A percentile compares a stretch with the other conserved stretches of the same genome.
These are phyloP conservation scores for Salisapilia sapeloensis DNA, from an alignment of 352 stramenopile genomes.

Conservation along the genomic window DNA sequence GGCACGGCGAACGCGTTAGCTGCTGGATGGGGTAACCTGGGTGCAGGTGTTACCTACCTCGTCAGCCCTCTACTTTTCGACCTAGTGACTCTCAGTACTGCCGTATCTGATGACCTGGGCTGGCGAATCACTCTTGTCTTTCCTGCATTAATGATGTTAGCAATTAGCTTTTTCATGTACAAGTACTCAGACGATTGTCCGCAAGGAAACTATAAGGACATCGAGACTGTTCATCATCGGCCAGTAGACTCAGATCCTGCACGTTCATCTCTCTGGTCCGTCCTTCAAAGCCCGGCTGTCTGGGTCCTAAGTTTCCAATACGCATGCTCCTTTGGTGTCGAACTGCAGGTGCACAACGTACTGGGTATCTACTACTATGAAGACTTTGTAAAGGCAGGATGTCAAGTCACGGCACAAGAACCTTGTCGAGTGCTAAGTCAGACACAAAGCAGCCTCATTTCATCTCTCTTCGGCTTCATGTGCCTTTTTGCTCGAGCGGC, in stretches of 20 bases:
- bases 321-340: conserved; percentile 86
- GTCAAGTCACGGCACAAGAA: conserved; percentile 6
- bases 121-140: conserved; percentile 86
- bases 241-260: neutral
- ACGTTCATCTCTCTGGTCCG: conserved; percentile 16
- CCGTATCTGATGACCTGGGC: conserved; percentile 46
- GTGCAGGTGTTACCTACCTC: conserved; percentile 77
- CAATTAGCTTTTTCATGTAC: conserved; percentile 42
- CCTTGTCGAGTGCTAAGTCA: conserved; percentile 15
- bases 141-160: conserved; percentile 73
- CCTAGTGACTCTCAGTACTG: conserved; percentile 41
- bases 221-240: conserved; percentile 1
- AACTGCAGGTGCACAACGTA: conserved; percentile 91
- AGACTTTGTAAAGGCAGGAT: conserved; percentile 54
- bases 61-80: conserved; percentile 82
- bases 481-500: conserved; percentile 83
- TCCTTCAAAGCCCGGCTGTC: conserved; percentile 31
- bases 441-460: conserved; percentile 53
- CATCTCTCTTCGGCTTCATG: conserved; percentile 88
- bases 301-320: conserved; percentile 89
- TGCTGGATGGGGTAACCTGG: conserved; percentile 89
- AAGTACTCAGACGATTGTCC: conserved; percentile 83
- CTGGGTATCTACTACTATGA: conserved; percentile 83
- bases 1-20: conserved; percentile 86
- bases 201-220: conserved; percentile 82